Conservation (phyloP, 2,329 filamentous ascomycete species). For the Pseudocercospora pini-densiflorae region DNA sequence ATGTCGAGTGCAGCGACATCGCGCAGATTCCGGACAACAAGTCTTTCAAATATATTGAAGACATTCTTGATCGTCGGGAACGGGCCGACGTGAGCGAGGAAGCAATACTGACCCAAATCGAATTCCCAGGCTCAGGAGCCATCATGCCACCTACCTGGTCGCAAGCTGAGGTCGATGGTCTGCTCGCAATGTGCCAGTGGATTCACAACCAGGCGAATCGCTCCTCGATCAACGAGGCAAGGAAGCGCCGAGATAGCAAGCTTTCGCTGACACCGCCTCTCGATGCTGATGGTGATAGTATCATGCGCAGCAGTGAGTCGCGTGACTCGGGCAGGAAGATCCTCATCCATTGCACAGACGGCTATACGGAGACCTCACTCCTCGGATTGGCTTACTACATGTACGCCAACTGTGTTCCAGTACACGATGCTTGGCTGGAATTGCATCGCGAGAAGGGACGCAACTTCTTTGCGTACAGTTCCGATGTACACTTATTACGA, state of each 20-base stretch:
- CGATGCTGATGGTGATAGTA: conserved; percentile 60
- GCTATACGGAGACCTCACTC: conserved; percentile 93
- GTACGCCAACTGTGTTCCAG: conserved; percentile 80
- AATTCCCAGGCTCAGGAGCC: conserved; percentile 95
- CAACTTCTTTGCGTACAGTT: conserved; percentile 96
- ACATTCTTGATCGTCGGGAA: conserved; percentile 48
- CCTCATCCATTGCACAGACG: conserved; percentile 91
- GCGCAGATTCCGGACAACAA: conserved; percentile 74
- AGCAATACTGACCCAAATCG: conserved; percentile 61
- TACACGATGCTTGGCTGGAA: conserved; percentile 84
- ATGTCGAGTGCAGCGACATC: conserved; percentile 87
- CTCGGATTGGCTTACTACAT: conserved; percentile 90
- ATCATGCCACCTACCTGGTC: conserved; percentile 84
- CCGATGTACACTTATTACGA: conserved; percentile 82
- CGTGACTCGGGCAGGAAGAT: conserved; percentile 63
- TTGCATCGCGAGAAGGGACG: conserved; percentile 79
- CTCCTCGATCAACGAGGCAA: conserved; percentile 13
- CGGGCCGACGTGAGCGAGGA: conserved; percentile 39
- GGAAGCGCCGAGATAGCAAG: conserved; percentile 50
- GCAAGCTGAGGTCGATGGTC: conserved; percentile 78
- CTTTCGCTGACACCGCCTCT: conserved; percentile 40
- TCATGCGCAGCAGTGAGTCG: conserved; percentile 48
- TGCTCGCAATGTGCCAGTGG: conserved; percentile 88
- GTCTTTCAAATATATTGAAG: conserved; percentile 67
- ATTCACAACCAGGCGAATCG: conserved; percentile 78